Evolutionary conservation across 805 yeast genomes (phyloP), one percentile per base, ranked within the genome.

Genomic region (Suhomyces emberorum): DNA sequence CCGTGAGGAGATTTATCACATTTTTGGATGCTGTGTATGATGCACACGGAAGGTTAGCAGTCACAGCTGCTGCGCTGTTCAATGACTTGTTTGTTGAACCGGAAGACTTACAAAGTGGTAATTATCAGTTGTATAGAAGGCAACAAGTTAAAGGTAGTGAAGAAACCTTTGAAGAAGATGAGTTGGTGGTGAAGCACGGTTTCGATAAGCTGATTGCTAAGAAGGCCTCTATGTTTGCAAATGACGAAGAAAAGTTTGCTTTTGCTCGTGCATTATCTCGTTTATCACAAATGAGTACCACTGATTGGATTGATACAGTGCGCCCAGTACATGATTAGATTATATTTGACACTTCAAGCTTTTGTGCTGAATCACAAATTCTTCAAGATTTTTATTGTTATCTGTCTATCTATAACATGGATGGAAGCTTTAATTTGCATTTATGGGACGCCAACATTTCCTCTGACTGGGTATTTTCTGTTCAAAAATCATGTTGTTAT

Each of bases 11-110:
- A 49, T 91, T 93, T 55, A 93, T 93, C 57, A 93, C 96, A 0
- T 93, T 93, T 50, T 62, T 93, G 37, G 98, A 93, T 59, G 97
- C 98, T 0, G 95, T 89, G 3, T 93, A 93, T 57, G 98, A 93
- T 59, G 83, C 83, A 37, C 89, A 87, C 48, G 85, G 95, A 7
- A 74, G 88, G 52, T 64, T 93, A 11, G 95, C 95, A 1, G 91
- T 88, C 22, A 88, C 97, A 0, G 83, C 88, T 0, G 95, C 85
- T 1, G 89, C 88, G 7, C 83, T 88, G 15, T 91, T 88, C 55
- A 78, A 79, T 30, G 83, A 83, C 41, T 73, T 93, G 33, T 89
- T 93, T 59, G 95, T 86, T 12, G 95, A 88, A 49, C 85, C 88
- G 1, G 86, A 82, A 46, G 75, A 70, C 47, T 57, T 76, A 7